These are phyloP conservation scores for Citrus cavaleriei DNA, from an alignment of 345 rosid genomes.

Conservation along the genomic window DNA sequence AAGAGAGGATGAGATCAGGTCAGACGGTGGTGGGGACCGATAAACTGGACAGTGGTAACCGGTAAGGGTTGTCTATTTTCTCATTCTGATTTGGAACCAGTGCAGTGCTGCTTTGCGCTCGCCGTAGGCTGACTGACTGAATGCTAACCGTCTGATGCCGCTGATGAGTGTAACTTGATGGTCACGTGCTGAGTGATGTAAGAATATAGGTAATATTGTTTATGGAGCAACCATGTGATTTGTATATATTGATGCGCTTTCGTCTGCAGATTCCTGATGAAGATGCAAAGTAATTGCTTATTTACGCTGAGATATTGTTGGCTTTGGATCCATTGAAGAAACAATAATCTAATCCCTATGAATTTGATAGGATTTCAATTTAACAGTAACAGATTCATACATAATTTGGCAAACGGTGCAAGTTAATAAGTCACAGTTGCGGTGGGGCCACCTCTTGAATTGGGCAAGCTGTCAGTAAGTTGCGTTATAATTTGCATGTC, in stretches of 20 bases:
- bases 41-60: not conserved
- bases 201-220: not conserved
- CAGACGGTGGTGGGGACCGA: conserved; percentile 1
- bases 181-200: not conserved
- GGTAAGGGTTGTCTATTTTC: not conserved
- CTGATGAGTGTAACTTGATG: not conserved
- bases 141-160: not conserved
- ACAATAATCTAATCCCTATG: not conserved
- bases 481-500: too few relatives aligned
- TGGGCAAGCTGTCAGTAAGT: too few relatives aligned
- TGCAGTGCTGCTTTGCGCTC: not conserved
- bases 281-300: not conserved
- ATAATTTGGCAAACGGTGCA: too few relatives aligned
- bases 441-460: too few relatives aligned
- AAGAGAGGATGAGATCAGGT: not conserved
- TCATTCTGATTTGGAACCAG: not conserved
- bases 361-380: not conserved
- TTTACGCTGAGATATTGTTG: not conserved
- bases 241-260: conserved; percentile 4
- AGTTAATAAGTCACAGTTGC: too few relatives aligned
- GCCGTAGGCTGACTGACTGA: not conserved
- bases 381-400: too few relatives aligned
- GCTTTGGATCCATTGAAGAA: not conserved
- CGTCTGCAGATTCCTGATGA: conserved; percentile 8
- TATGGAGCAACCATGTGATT: conserved; percentile 5